These are phyloP conservation scores for Trypanosoma congolense DNA, from an alignment of 208 protist genomes.

Conservation along the genomic window DNA sequence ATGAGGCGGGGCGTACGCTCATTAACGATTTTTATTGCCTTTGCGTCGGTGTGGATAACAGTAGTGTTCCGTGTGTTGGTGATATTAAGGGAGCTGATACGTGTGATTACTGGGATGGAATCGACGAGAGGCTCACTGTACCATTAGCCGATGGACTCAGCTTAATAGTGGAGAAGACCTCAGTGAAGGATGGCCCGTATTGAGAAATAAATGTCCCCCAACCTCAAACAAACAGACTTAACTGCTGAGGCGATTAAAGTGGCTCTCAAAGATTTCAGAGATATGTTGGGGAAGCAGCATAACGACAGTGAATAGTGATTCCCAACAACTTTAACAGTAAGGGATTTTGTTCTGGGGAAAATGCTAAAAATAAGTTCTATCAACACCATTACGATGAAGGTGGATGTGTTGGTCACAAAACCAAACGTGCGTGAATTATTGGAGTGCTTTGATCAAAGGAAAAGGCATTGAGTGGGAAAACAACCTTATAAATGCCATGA, in stretches of 20 bases:
- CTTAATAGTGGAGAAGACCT: not conserved
- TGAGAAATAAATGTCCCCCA: not conserved
- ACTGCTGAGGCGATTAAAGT: not conserved
- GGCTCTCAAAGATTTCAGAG: not conserved
- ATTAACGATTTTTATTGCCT: not conserved
- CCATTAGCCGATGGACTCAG: not conserved
- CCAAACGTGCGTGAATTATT: slow-evolving; percentile 1
- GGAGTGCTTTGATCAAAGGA: no score
- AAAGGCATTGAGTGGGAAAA: no score
- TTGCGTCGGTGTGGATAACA: not conserved
- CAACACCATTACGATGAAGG: not conserved
- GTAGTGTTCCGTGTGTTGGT: not conserved
- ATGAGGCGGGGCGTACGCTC: not conserved
- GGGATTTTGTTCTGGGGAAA: not conserved
- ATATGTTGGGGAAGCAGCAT: no score
- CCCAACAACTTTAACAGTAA: no score
- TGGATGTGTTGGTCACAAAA: not conserved
- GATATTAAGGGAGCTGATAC: not conserved
- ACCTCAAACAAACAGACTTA: not conserved
- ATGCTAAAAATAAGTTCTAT: not conserved
- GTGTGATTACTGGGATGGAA: no score
- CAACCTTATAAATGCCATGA: no score
- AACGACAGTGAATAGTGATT: no score
- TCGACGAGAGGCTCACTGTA: no score
- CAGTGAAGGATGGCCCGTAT: not conserved